Conservation (phyloP, 768 basidiomycete species). For the Chalciporus sphaerocephalus region DNA sequence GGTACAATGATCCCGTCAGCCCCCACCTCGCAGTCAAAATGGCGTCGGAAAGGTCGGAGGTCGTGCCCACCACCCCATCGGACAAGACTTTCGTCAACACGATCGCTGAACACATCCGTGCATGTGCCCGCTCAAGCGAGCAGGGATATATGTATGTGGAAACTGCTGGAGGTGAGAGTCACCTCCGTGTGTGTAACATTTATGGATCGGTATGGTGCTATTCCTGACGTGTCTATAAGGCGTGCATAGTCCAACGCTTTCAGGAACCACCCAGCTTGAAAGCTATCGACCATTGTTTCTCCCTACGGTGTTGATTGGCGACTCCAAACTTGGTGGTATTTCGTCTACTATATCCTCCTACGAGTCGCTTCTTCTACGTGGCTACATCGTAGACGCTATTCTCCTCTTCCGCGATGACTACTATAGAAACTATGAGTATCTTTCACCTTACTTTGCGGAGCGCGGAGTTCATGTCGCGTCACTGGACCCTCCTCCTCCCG, state of each 20-base stretch:
- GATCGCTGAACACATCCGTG: conserved; percentile 57
- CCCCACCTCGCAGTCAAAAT: conserved; percentile 82
- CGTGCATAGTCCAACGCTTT: conserved; percentile 85
- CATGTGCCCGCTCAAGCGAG: conserved; percentile 38
- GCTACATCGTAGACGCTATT: conserved; percentile 82
- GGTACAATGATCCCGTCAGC: conserved; percentile 85
- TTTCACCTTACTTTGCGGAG: conserved; percentile 73
- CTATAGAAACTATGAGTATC: conserved; percentile 84
- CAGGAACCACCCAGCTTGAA: conserved; percentile 80
- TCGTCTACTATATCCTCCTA: conserved; percentile 90
- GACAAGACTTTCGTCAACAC: conserved; percentile 64
- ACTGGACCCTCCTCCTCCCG: conserved; percentile 56
- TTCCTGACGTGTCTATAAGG: conserved; percentile 43
- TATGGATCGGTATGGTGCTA: neutral
- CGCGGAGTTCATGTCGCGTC: conserved; percentile 54
- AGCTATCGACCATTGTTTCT: conserved; percentile 82
- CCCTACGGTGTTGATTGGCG: conserved; percentile 83
- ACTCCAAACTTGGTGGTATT: conserved; percentile 89
- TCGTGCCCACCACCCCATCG: conserved; percentile 40
- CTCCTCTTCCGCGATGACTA: conserved; percentile 82
- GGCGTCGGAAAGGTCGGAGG: conserved; percentile 32
- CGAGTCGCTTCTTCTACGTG: conserved; percentile 86
- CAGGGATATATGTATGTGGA: conserved; percentile 75
- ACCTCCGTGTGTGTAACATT: conserved; percentile 10
- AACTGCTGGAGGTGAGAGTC: conserved; percentile 87